A percentile compares a stretch with the other conserved stretches of the same genome.
phyloP scores from a whole-genome alignment of 176 grass and related monocot genomes.

The Oryza rufipogon region DNA sequence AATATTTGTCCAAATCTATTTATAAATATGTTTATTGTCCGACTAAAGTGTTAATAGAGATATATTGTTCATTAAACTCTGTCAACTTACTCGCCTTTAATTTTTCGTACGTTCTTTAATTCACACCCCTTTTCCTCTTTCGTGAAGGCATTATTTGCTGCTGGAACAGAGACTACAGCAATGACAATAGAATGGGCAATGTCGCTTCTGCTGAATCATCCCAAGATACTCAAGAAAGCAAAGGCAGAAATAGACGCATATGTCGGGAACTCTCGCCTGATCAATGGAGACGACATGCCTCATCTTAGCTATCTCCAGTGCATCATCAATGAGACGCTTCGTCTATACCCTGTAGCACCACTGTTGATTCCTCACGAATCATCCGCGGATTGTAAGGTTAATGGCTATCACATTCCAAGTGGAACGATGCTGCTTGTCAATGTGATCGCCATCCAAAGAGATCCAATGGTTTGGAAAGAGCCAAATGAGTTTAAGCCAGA shows the following conservation, averaged over 20 bases:
- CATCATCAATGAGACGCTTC: slow-evolving; percentile 66
- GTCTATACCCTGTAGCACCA: slow-evolving; percentile 36
- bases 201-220: slow-evolving; percentile 62
- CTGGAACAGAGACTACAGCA: slow-evolving; percentile 53
- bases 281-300: slow-evolving; percentile 39
- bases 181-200: slow-evolving; percentile 60
- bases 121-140: background rate
- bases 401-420: slow-evolving; percentile 12
- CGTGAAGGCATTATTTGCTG: background rate
- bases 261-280: slow-evolving; percentile 28
- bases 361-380: slow-evolving; percentile 49
- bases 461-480: slow-evolving; percentile 21
- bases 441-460: slow-evolving; percentile 53
- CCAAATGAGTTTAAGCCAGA: slow-evolving; percentile 48
- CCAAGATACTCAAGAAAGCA: slow-evolving; percentile 40
- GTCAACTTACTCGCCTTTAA: background rate
- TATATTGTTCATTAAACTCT: too few species aligned
- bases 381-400: slow-evolving; percentile 29
- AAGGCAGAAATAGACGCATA: slow-evolving; percentile 43
- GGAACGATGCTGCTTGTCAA: slow-evolving; percentile 63
- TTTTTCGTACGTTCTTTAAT: background rate
- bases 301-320: slow-evolving; percentile 49
- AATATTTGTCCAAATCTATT: too few species aligned
- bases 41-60: too few species aligned
- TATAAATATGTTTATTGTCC: too few species aligned